A percentile compares a stretch with the other conserved stretches of the same genome.
These are phyloP conservation scores for Populus nigra DNA, from an alignment of 345 rosid genomes.

Conservation along the genomic window DNA sequence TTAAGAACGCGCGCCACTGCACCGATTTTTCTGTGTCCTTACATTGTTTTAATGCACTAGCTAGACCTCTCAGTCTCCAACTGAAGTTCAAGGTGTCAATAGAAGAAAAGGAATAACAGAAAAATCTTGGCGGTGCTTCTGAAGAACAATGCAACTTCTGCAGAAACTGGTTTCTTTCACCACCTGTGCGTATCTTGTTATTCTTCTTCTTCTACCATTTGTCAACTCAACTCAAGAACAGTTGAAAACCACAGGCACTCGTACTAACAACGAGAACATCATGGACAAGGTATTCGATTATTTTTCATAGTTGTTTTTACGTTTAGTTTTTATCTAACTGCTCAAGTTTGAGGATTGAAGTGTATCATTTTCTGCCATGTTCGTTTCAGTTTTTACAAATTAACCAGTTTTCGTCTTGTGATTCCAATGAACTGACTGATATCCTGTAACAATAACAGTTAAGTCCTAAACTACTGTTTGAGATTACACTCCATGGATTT, in stretches of 20 bases:
- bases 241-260: conserved; percentile 3
- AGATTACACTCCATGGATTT: conserved; percentile 68
- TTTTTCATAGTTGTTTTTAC: not conserved
- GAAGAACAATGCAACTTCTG: conserved; percentile 31
- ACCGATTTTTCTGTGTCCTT: not conserved
- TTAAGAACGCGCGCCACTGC: not conserved
- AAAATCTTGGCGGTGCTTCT: not conserved
- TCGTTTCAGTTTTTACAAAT: not conserved
- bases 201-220: conserved; percentile 29
- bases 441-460: conserved; percentile 31
- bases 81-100: conserved; percentile 6
- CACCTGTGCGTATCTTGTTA: conserved; percentile 12
- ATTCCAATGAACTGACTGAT: not conserved
- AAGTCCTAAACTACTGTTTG: conserved; percentile 48
- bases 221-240: conserved; percentile 24
- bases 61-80: not conserved
- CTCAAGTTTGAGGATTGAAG: not conserved
- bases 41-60: not conserved
- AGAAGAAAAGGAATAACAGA: no score
- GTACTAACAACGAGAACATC: conserved; percentile 7
- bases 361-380: not conserved
- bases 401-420: not conserved
- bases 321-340: not conserved
- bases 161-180: conserved; percentile 23
- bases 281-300: conserved; percentile 25